Evolutionary conservation across 371 early-diverging fungal species (phyloP).

Genomic region (Spraguea lophii): DNA sequence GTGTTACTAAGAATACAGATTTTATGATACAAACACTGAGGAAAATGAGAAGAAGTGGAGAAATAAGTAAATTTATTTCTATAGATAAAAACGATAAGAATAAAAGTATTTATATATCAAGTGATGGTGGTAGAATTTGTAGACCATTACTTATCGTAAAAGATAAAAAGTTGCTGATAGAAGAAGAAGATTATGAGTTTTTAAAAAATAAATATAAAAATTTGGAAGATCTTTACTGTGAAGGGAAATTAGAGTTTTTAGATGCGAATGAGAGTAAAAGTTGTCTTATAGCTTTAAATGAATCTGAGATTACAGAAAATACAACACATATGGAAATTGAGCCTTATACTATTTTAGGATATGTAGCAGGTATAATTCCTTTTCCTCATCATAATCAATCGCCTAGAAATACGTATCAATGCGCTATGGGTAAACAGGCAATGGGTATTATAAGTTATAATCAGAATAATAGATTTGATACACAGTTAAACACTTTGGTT

Average conservation of each 20-base stretch:
- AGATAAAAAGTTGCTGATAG: slow-evolving; percentile 44
- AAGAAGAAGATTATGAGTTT: slow-evolving; percentile 49
- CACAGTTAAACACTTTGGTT: slow-evolving; percentile 71
- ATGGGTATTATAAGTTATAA: slow-evolving; percentile 88
- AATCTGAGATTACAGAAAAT: slow-evolving; percentile 52
- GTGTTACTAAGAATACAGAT: slow-evolving; percentile 57
- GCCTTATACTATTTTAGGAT: slow-evolving; percentile 81
- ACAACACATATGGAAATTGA: slow-evolving; percentile 93
- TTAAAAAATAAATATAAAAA: slow-evolving; percentile 44
- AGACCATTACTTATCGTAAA: slow-evolving; percentile 88
- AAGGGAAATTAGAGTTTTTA: slow-evolving; percentile 85
- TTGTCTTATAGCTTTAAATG: slow-evolving; percentile 69
- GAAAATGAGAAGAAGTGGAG: slow-evolving; percentile 59
- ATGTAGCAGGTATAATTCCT: slow-evolving; percentile 91
- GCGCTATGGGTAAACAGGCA: slow-evolving; percentile 99
- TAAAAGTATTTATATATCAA: slow-evolving; percentile 65
- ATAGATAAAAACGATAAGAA: slow-evolving; percentile 66
- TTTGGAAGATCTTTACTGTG: slow-evolving; percentile 68
- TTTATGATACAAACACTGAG: slow-evolving; percentile 62
- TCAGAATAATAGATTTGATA: slow-evolving; percentile 79
- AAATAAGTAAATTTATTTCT: slow-evolving; percentile 68
- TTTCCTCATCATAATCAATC: slow-evolving; percentile 99
- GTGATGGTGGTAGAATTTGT: slow-evolving; percentile 92
- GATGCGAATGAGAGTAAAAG: slow-evolving; percentile 96
- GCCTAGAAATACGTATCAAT: slow-evolving; percentile 94